Evolutionary conservation across 768 basidiomycete species (phyloP), one percentile per base, ranked within the genome.

Genomic region (Pleurotus ostreatus): DNA sequence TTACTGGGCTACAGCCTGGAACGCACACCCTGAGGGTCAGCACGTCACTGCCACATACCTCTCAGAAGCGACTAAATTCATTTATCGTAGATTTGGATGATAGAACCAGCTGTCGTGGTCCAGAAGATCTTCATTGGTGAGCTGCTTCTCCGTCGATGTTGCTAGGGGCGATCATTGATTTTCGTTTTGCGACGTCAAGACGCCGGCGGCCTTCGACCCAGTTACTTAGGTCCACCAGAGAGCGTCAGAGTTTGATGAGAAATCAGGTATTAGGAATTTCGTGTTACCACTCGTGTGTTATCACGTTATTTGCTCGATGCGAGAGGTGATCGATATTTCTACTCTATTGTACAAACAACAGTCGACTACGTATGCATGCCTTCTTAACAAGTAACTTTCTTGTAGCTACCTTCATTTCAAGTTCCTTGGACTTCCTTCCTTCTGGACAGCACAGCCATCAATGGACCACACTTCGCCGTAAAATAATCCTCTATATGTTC

Each of bases 211-310:
- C 71, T 85, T 5, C 60, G 67, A 46, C 67, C 77, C 0, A 84
- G 82, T 60, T 87, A 85, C 63, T 72, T 87, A 34, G 85, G 85
- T 5, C 84, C 84, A 34, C 83, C 84, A 1, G 85, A 86, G 66
- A 83, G 82, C 63, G 57, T 74, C 37, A 53, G 62, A 38, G 63
- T 70, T 34, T 58, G 52, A 63, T 44, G 60, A n/a, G 5, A 4
- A 49, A 22, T 22, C 60, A n/a, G 5, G 9, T 15, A 22, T 22
- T 30, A 9, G 38, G 18, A 49, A 0, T 37, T 49, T 43, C 39
- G 16, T 25, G 55, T 58, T 34, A 34, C 30, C 30, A 9, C 3
- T 34, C 3, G 9, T 34, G 4, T 34, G 30, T 9, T 3, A 34
- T 34, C 30, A 4, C 9, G 0, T 34, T 30, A 11, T 30, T 30